These are phyloP conservation scores for Fremontodendron californicum DNA, from an alignment of 345 rosid species.

Conservation along the genomic window DNA sequence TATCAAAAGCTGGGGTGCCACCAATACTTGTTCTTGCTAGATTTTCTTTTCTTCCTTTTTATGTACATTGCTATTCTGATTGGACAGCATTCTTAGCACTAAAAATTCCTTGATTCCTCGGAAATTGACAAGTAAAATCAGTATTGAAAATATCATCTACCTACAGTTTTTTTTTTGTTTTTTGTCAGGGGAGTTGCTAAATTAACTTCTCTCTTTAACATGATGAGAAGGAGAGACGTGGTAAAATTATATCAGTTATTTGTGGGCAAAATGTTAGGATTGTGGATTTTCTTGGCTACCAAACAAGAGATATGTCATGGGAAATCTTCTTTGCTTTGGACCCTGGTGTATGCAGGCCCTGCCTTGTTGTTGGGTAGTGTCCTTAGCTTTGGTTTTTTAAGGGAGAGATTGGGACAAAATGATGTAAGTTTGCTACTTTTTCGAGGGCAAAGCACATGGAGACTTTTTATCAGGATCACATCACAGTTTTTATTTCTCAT, in stretches of 20 bases:
- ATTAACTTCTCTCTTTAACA: neutral
- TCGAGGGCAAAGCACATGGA: neutral
- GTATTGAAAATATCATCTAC: neutral
- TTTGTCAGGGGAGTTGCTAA: neutral
- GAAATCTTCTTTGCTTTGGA: neutral
- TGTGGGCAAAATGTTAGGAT: neutral
- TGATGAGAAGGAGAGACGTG: neutral
- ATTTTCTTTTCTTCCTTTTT: neutral
- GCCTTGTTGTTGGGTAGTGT: neutral
- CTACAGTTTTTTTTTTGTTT: neutral
- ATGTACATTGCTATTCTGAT: constrained; percentile 8
- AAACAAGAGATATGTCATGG: neutral
- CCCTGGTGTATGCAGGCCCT: neutral
- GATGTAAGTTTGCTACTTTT: neutral
- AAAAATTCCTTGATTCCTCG: neutral
- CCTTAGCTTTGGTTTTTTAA: neutral
- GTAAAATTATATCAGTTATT: neutral
- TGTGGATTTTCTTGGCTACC: neutral
- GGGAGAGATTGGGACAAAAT: neutral
- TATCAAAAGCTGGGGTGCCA: neutral
- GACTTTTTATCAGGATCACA: neutral
- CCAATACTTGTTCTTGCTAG: neutral
- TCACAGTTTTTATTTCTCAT: neutral
- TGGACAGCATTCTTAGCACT: constrained; percentile 9
- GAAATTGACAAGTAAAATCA: neutral